These are phyloP conservation scores for Atkinsonella texensis DNA, from an alignment of 2,329 filamentous ascomycete species.

Conservation along the genomic window DNA sequence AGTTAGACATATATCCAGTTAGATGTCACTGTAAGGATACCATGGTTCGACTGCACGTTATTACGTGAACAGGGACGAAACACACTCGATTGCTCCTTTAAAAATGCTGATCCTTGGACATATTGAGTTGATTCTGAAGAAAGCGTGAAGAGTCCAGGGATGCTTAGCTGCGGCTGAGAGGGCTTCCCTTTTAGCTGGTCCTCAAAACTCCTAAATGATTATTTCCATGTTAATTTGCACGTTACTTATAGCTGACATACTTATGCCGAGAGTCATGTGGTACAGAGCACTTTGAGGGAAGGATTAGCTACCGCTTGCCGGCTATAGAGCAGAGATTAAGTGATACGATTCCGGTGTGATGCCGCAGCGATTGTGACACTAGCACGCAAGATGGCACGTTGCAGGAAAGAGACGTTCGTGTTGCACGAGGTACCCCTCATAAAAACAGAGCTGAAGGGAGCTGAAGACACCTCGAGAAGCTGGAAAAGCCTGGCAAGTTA, in stretches of 20 bases:
- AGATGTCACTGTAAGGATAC: background rate
- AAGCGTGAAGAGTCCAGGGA: background rate
- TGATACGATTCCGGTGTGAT: no score
- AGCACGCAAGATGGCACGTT: no score
- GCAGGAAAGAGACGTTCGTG: no score
- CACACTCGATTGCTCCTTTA: background rate
- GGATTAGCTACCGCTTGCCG: no score
- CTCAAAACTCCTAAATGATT: background rate
- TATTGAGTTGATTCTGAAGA: background rate
- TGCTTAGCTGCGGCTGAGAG: background rate
- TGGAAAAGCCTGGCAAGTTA: no score
- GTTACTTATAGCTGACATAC: no score
- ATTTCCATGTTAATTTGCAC: background rate
- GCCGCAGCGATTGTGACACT: no score
- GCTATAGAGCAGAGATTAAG: no score
- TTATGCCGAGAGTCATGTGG: no score
- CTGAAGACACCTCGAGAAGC: background rate
- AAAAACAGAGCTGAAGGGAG: background rate
- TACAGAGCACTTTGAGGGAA: no score
- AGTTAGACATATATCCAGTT: background rate
- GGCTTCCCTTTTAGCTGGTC: background rate
- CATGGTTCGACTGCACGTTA: background rate
- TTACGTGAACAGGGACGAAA: background rate
- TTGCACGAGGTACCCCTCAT: no score
- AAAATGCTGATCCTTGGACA: background rate